Base-by-base conservation (phyloP, 768 basidiomycete genomes). In the Candolleomyces eurysporus region DNA sequence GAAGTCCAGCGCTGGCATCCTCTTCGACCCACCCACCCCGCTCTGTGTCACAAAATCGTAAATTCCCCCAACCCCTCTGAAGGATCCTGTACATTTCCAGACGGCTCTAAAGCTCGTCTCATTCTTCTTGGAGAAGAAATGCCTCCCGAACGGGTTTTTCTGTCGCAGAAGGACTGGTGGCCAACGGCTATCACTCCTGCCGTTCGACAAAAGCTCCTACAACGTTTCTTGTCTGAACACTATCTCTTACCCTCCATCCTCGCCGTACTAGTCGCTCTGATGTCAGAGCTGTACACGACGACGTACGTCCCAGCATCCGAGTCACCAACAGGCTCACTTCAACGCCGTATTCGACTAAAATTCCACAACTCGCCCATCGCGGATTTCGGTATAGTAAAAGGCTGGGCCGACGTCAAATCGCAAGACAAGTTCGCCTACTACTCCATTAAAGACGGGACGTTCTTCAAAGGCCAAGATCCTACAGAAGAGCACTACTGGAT, bases 401-500 rank as follows among this genome's bases (percentile, higher is more conserved):
- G 80, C 8, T 62, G 68, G 10, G 73, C 66, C 16, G 57, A 67
- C 1, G 79, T 81, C 10, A 74, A 64, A 26, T 40, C 49, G 5
- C 69, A 76, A 52, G 77, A 81, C 65, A 69, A 66, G 49, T 66
- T 82, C 14, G 72, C 73, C 5, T 81, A 78, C 66, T 67, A 67
- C 51, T 63, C 72, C 61, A 46, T 66, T 17, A 51, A 66, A 5
- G 67, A 71, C 6, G 50, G 64, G 5, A 65, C 59, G 4, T 71
- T 76, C 52, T 48, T 59, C 42, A 67, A 69, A 53, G 78, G 78
- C 4, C 80, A 81, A 53, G 75, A 80, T 63, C 78, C 80, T 1
- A 36, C 36, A 1, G 61, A 76, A 30, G 76, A 81, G 19, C 81
- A 82, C 61, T 81, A 81, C 63, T 82, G 81, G 80, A 69, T 82